Conservation (phyloP, 768 basidiomycete genomes). For the Dioszegia hungarica region DNA sequence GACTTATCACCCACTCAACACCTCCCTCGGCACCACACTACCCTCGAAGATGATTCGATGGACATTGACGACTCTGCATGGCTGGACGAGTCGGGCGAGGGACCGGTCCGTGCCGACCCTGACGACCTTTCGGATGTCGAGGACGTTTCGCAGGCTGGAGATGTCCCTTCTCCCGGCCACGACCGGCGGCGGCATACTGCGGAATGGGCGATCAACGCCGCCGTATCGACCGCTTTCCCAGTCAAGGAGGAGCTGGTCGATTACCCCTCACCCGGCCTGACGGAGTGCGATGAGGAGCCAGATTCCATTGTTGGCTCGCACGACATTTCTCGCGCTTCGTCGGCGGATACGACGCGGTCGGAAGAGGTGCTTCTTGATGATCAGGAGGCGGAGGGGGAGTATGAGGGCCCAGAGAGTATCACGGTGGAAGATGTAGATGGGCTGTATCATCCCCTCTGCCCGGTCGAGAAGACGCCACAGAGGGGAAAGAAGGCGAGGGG, state of each 20-base stretch:
- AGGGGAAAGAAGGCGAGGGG: slow-evolving; percentile 10
- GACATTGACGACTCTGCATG: slow-evolving; percentile 31
- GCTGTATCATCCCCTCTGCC: slow-evolving; percentile 16
- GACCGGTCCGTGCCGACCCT: slow-evolving; percentile 31
- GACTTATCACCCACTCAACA: slow-evolving; percentile 32
- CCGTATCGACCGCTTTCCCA: slow-evolving; percentile 8
- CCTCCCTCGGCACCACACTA: slow-evolving; percentile 19
- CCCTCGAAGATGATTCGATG: slow-evolving; percentile 23
- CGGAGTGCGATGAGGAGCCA: slow-evolving; percentile 13
- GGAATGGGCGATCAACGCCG: slow-evolving; percentile 34
- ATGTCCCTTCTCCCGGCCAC: slow-evolving; percentile 33
- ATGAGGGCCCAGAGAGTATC: slow-evolving; percentile 41
- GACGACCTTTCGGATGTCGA: slow-evolving; percentile 32
- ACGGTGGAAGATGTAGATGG: slow-evolving; percentile 32
- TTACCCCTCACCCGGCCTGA: slow-evolving; percentile 33
- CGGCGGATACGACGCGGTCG: slow-evolving; percentile 24
- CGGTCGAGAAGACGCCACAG: slow-evolving; percentile 23
- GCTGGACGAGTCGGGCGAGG: slow-evolving; percentile 34
- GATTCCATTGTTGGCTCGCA: slow-evolving; percentile 2
- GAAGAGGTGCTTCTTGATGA: slow-evolving; percentile 17
- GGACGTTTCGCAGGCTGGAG: slow-evolving; percentile 24
- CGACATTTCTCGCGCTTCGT: slow-evolving; percentile 27
- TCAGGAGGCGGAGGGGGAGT: slow-evolving; percentile 4
- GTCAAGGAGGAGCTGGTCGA: slow-evolving; percentile 36
- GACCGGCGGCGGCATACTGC: slow-evolving; percentile 30